These are phyloP conservation scores for Claviceps sp. DNA, from an alignment of 2,329 filamentous ascomycete genomes.

Conservation along the genomic window DNA sequence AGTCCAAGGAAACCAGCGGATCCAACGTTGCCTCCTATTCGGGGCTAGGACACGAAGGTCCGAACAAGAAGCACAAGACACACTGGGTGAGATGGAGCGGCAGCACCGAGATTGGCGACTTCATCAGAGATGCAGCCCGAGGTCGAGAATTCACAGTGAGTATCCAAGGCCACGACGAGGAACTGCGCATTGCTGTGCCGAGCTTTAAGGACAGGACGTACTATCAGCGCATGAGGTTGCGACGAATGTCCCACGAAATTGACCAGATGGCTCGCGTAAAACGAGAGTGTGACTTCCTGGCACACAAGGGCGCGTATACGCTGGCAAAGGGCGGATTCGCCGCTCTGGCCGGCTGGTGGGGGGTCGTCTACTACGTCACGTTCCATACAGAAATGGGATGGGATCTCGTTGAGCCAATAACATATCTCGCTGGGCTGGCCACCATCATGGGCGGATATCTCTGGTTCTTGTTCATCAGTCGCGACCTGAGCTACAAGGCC, in stretches of 20 bases:
- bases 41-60: slow-evolving; percentile 51
- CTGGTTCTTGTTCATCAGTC: slow-evolving; percentile 88
- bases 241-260: slow-evolving; percentile 57
- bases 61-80: slow-evolving; percentile 24
- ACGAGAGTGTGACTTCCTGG: slow-evolving; percentile 64
- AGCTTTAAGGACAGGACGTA: slow-evolving; percentile 85
- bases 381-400: slow-evolving; percentile 68
- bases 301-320: slow-evolving; percentile 63
- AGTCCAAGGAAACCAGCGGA: slow-evolving; percentile 26
- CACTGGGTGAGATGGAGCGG: slow-evolving; percentile 76
- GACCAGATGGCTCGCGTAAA: slow-evolving; percentile 60
- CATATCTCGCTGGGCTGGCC: slow-evolving; percentile 74
- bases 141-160: slow-evolving; percentile 75
- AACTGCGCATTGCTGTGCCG: slow-evolving; percentile 69
- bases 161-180: slow-evolving; percentile 52
- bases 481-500: slow-evolving; percentile 74
- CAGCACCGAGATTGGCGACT: slow-evolving; percentile 84
- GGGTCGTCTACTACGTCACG: slow-evolving; percentile 58
- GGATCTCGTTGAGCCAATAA: slow-evolving; percentile 85
- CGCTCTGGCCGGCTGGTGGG: slow-evolving; percentile 66
- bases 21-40: slow-evolving; percentile 60
- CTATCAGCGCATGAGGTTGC: slow-evolving; percentile 65
- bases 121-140: slow-evolving; percentile 77
- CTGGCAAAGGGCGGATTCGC: slow-evolving; percentile 71
- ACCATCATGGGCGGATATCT: slow-evolving; percentile 83